Conservation (phyloP, 2,329 filamentous ascomycete species). For the Calonectria fujianensis region DNA sequence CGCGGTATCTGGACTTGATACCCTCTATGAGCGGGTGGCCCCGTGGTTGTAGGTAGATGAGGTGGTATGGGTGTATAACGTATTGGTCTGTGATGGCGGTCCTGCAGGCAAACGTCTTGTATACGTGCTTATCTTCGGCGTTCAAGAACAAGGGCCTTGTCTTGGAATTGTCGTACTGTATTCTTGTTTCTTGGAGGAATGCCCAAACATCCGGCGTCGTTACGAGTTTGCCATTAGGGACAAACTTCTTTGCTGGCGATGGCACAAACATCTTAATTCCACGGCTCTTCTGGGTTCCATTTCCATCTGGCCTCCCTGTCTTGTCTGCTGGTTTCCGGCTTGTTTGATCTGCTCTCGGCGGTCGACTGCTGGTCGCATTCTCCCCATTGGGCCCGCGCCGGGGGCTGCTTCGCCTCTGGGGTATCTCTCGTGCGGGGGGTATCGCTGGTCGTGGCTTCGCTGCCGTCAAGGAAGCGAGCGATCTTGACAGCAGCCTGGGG, state of each 20-base stretch:
- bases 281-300: constrained; percentile 1
- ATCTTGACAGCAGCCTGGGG: constrained; percentile 40
- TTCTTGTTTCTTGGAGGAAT: constrained; percentile 55
- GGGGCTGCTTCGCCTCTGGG: constrained; percentile 34
- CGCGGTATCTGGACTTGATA: constrained; percentile 55
- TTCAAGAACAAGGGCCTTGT: constrained; percentile 41
- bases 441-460: constrained; percentile 9
- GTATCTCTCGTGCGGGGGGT: constrained; percentile 42
- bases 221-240: constrained; percentile 52
- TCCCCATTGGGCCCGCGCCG: constrained; percentile 31
- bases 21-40: constrained; percentile 57
- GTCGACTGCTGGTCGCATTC: constrained; percentile 28
- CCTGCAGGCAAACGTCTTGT: constrained; percentile 48
- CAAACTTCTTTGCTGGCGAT: constrained; percentile 44
- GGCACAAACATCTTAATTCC: constrained; percentile 44
- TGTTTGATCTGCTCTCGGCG: constrained; percentile 43
- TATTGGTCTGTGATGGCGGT: constrained; percentile 56
- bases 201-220: constrained; percentile 55
- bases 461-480: constrained; percentile 37
- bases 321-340: constrained; percentile 33
- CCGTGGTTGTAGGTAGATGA: constrained; percentile 57
- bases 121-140: constrained; percentile 36
- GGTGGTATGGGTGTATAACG: constrained; percentile 59
- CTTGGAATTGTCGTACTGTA: constrained; percentile 52
- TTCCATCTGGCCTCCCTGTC: constrained; percentile 7